phyloP scores from a whole-genome alignment of 139 green algal species.

The Chlorokybus atmophyticus region DNA sequence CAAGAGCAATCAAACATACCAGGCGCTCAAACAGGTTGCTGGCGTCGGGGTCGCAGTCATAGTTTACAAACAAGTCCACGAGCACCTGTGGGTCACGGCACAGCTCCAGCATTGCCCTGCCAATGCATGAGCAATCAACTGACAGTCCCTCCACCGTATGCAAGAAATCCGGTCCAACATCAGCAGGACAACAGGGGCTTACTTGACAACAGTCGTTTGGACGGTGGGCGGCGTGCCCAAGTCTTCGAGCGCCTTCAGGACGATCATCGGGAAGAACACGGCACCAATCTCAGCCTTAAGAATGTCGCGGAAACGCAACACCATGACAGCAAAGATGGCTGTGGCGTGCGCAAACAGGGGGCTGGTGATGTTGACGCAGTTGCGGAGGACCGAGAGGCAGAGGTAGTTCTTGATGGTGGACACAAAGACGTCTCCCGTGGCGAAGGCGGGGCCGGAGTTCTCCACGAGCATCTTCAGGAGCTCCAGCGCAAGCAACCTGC shows the following conservation, averaged over 20 bases:
- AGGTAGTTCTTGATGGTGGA: conserved; percentile 76
- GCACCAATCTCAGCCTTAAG: conserved; percentile 83
- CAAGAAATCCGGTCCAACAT: too few species aligned
- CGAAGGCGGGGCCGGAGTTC: conserved; percentile 54
- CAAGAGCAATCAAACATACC: conserved; percentile 9
- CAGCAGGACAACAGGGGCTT: too few species aligned
- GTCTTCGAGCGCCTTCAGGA: conserved; percentile 70
- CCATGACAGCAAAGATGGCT: conserved; percentile 80
- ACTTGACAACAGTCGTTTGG: conserved; percentile 32
- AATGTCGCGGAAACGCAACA: conserved; percentile 57
- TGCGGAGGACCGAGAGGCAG: conserved; percentile 78
- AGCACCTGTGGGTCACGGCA: conserved; percentile 75
- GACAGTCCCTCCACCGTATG: too few species aligned
- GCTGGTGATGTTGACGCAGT: conserved; percentile 36
- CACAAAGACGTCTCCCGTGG: conserved; percentile 36
- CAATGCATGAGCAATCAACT: too few species aligned
- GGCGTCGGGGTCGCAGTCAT: conserved; percentile 83
- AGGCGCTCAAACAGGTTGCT: conserved; percentile 80
- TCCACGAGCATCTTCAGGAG: conserved; percentile 85
- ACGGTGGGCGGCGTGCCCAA: conserved; percentile 5
- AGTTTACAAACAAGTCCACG: conserved; percentile 94
- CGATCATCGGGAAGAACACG: conserved; percentile 87
- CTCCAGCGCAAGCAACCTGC: conserved; percentile 69
- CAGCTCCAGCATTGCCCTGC: conserved; percentile 15
- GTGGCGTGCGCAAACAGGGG: conserved; percentile 8